Conservation (phyloP, 768 basidiomycete genomes). For the Glaciozyma martinii region DNA sequence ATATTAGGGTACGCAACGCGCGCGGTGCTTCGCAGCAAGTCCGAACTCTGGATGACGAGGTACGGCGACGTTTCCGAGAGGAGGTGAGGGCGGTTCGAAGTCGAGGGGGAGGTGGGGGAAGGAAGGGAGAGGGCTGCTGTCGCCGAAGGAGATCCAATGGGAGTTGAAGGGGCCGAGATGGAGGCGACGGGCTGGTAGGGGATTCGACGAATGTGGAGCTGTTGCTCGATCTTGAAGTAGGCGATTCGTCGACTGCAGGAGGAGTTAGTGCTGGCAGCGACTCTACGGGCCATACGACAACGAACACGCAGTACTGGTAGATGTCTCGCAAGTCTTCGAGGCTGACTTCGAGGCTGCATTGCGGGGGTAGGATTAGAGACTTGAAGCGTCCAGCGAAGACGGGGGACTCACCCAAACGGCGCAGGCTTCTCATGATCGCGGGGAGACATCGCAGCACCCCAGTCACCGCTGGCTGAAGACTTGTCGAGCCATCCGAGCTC, state of each 20-base stretch:
- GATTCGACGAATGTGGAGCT: slow-evolving; percentile 49
- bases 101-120: neutral
- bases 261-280: no score
- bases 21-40: neutral
- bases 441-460: neutral
- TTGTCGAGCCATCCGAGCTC: slow-evolving; percentile 33
- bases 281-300: no score
- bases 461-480: neutral
- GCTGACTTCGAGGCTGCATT: slow-evolving; percentile 52
- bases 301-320: slow-evolving; percentile 79
- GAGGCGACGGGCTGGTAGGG: slow-evolving; percentile 7
- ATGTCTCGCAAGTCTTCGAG: slow-evolving; percentile 55
- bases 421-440: neutral
- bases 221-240: slow-evolving; percentile 77
- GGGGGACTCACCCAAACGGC: neutral
- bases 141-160: neutral
- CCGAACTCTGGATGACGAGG: neutral
- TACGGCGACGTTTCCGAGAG: neutral
- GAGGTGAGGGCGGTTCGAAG: no score
- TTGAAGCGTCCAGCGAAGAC: neutral
- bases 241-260: slow-evolving; percentile 68
- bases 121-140: neutral
- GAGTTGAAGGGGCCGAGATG: neutral
- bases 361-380: neutral
- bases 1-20: neutral